Evolutionary conservation across 495 filamentous ascomycete species (phyloP).

Genomic region (Aspergillus olivimuriae): DNA sequence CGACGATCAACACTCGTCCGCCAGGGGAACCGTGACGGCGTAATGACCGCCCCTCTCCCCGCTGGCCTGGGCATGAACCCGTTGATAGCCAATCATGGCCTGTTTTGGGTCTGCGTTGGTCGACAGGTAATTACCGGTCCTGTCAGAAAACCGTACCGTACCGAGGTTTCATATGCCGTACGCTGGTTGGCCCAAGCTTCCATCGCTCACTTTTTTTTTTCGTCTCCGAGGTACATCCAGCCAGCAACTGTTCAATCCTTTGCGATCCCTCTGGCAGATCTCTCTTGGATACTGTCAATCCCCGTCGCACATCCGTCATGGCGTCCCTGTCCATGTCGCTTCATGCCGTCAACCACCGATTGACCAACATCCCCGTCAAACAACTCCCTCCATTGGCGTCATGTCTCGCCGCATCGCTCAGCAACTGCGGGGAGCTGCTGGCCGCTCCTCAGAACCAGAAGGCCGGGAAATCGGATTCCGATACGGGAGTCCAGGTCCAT

Average conservation of each 20-base stretch:
- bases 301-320: slow-evolving; percentile 6
- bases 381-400: slow-evolving; percentile 60
- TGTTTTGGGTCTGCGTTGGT: no score
- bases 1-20: slow-evolving; percentile 9
- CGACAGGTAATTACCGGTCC: no score
- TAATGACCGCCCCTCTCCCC: not conserved
- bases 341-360: slow-evolving; percentile 58
- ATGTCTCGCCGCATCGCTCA: slow-evolving; percentile 52
- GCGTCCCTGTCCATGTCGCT: slow-evolving; percentile 30
- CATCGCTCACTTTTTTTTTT: slow-evolving; percentile 9
- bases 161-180: slow-evolving; percentile 33
- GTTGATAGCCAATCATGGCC: no score
- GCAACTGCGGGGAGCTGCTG: slow-evolving; percentile 53
- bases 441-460: slow-evolving; percentile 41
- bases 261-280: no score
- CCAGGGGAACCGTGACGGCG: slow-evolving; percentile 7
- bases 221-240: slow-evolving; percentile 3
- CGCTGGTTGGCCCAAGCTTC: no score
- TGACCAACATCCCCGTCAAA: slow-evolving; percentile 55
- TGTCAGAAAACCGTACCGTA: slow-evolving; percentile 21
- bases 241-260: no score
- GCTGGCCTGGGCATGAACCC: no score
- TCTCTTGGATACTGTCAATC: no score
- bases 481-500: slow-evolving; percentile 60
- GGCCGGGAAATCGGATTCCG: slow-evolving; percentile 50